Base-by-base conservation (phyloP, 345 rosid genomes). In the Eucalyptus tenuipes region DNA sequence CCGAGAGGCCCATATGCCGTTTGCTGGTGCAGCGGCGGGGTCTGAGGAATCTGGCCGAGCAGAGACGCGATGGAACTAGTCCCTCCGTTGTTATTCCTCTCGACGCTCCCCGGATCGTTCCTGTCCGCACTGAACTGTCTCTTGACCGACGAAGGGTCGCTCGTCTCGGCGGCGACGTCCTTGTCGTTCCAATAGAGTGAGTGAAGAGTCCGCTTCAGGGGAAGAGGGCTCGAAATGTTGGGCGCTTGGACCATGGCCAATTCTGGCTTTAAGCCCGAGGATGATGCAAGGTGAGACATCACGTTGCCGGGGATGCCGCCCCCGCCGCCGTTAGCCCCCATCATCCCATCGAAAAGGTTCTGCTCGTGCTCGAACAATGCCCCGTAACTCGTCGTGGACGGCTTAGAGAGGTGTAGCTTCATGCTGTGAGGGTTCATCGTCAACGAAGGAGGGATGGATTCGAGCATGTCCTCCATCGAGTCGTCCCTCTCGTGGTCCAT, bases 401-500 rank as follows among this genome's bases (percentile, higher is more conserved):
- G 37, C 86, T 87, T 91, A 22, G 90, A 85, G 8, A 93, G 88
- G 45, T 92, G 91, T 10, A 92, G 90, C 75, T 82, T 90, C 66
- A 86, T 79, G 75, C 85, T 89, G 27, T 91, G 92, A 40, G 88
- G 93, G 81, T 88, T 89, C 31, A 93, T 80, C 31, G 94, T 91
- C 44, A 93, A 64, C 4, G 97, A 91, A 24, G 96, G 94, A 7
- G 92, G 95, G 31, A 93, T 93, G 49, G 95, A 89, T n/a, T 93
- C 94, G 64, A 91, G 88, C 90, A 96, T 89, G 75, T 93, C 93
- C 20, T 93, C 94, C 87, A 93, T 79, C 8, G 93, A 88, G 87
- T 95, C 96, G 75, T 97, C 95, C 89, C 90, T 94, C 44, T 94
- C 95, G 31, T 93, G 95, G 90, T 93, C 96, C 75, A 91, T 7